Percentiles rank a stretch among this genome's conserved stretches.
Evolutionary conservation across 176 grass and related monocot genomes (phyloP).

Genomic region (Thinopyrum elongatum): DNA sequence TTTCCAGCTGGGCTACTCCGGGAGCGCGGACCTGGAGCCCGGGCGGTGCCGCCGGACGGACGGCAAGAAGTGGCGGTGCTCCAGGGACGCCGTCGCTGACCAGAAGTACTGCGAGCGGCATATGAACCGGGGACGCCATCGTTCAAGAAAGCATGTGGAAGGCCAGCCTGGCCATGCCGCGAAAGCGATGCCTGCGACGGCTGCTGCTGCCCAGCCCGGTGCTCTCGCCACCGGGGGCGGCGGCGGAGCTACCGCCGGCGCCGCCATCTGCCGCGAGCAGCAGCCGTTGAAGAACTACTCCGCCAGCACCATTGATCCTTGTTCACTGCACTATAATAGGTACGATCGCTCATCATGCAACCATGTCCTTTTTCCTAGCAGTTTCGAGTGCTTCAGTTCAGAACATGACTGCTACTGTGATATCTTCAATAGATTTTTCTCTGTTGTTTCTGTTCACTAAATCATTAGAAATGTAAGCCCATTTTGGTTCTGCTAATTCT

Average conservation of each 20-base stretch:
- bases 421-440: neutral
- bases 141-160: slow-evolving; percentile 99
- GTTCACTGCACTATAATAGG: slow-evolving; percentile 53
- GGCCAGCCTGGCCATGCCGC: slow-evolving; percentile 82
- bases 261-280: slow-evolving; percentile 24
- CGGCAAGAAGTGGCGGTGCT: slow-evolving; percentile 99
- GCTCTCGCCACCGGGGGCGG: slow-evolving; percentile 32
- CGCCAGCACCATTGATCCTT: slow-evolving; percentile 28
- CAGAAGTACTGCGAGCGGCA: slow-evolving; percentile 99
- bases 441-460: neutral
- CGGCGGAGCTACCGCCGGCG: slow-evolving; percentile 33
- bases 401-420: neutral
- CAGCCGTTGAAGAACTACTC: slow-evolving; percentile 47
- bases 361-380: neutral
- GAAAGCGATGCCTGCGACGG: slow-evolving; percentile 59
- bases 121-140: slow-evolving; percentile 98
- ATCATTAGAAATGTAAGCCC: neutral
- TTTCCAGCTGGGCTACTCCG: slow-evolving; percentile 85
- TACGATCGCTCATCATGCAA: neutral
- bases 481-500: neutral
- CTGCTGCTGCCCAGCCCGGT: slow-evolving; percentile 41
- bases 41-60: slow-evolving; percentile 93
- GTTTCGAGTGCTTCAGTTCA: neutral
- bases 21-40: slow-evolving; percentile 80
- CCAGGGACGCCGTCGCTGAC: slow-evolving; percentile 92